phyloP scores from a whole-genome alignment of 2,329 filamentous ascomycete genomes.

The Madurella mycetomatis region DNA sequence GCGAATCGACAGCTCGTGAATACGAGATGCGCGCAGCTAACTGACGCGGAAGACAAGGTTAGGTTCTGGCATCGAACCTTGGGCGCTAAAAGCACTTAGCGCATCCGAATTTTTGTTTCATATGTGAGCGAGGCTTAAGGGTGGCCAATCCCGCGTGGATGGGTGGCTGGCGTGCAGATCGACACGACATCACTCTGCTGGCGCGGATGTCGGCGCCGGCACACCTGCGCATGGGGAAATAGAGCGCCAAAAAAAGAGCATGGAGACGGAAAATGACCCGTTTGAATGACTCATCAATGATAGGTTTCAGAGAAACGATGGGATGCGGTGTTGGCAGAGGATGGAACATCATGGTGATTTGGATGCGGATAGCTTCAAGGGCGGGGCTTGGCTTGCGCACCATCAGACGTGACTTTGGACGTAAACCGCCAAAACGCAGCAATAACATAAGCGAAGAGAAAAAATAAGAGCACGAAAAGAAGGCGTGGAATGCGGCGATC shows the following conservation, averaged over 20 bases:
- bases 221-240: not conserved
- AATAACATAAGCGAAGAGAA: not conserved
- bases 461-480: slow-evolving; percentile 12
- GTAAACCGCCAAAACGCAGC: slow-evolving; percentile 2
- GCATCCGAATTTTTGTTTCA: not conserved
- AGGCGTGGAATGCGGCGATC: slow-evolving; percentile 15
- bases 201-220: not conserved
- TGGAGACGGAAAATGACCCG: slow-evolving; percentile 1
- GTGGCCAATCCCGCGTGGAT: slow-evolving; percentile 6
- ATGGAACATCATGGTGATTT: slow-evolving; percentile 1
- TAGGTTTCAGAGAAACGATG: not conserved
- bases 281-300: not conserved
- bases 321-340: slow-evolving; percentile 4
- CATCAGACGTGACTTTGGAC: slow-evolving; percentile 25
- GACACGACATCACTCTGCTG: slow-evolving; percentile 13
- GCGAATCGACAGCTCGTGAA: too few relatives aligned
- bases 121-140: not conserved
- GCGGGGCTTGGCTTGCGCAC: slow-evolving; percentile 1
- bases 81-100: not conserved
- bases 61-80: not conserved
- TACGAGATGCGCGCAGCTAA: too few relatives aligned
- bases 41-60: too few relatives aligned
- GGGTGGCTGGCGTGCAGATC: slow-evolving; percentile 11
- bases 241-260: slow-evolving; percentile 5
- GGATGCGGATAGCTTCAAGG: slow-evolving; percentile 27